phyloP scores from a whole-genome alignment of 2,329 filamentous ascomycete species.

The Aspergillus quadrilineatus region DNA sequence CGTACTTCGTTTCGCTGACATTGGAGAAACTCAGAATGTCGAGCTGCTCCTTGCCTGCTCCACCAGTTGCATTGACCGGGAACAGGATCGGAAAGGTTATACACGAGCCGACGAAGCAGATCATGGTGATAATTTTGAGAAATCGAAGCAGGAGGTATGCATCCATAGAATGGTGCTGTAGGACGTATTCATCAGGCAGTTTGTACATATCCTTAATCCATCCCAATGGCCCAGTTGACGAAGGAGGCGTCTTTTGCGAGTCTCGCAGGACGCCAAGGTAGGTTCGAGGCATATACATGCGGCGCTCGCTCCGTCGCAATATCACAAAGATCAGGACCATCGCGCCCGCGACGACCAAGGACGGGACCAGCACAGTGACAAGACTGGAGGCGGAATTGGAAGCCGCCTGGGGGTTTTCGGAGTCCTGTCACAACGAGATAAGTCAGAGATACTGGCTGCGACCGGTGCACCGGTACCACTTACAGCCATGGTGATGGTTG shows the following conservation, averaged over 20 bases:
- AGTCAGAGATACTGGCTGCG: neutral
- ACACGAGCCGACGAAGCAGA: conserved; percentile 77
- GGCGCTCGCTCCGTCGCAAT: conserved; percentile 49
- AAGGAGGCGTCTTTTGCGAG: conserved; percentile 56
- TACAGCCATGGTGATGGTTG: conserved; percentile 21
- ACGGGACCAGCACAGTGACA: conserved; percentile 50
- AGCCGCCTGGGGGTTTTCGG: conserved; percentile 12
- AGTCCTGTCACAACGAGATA: neutral
- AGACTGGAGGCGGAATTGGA: conserved; percentile 47
- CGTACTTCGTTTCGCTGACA: conserved; percentile 55
- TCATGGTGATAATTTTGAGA: conserved; percentile 72
- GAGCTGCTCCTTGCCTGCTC: conserved; percentile 63
- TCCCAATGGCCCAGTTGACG: conserved; percentile 63
- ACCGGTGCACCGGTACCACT: conserved; percentile 9
- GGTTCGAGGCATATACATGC: conserved; percentile 57
- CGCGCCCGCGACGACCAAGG: conserved; percentile 44
- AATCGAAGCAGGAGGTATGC: conserved; percentile 89
- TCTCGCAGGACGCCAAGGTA: conserved; percentile 54
- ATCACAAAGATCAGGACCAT: conserved; percentile 53
- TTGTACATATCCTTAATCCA: conserved; percentile 69
- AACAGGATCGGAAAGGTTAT: conserved; percentile 87
- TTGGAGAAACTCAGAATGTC: conserved; percentile 80
- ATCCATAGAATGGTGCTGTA: conserved; percentile 90
- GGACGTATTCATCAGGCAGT: conserved; percentile 70
- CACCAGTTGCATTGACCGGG: conserved; percentile 85